Conservation (phyloP, 768 basidiomycete species). For the Xerocomellus dryophilus region DNA sequence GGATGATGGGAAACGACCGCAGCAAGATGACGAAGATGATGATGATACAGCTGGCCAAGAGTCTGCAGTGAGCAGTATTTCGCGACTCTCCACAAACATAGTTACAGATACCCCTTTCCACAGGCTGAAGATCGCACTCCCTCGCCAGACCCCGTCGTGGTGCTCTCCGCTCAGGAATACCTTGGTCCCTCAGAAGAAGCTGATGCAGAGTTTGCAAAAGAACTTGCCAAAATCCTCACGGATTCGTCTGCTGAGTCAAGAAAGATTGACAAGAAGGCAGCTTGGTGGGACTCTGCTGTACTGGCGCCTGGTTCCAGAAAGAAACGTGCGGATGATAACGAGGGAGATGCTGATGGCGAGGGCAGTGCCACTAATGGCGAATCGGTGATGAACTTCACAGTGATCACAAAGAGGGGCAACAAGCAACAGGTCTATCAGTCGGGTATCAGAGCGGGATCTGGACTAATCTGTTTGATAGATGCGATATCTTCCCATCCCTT, state of each 20-base stretch:
- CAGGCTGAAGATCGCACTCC: conserved; percentile 64
- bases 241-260: conserved; percentile 80
- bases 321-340: conserved; percentile 60
- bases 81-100: background rate
- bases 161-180: conserved; percentile 67
- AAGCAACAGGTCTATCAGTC: conserved; percentile 68
- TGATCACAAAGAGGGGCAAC: conserved; percentile 90
- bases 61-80: conserved; percentile 47
- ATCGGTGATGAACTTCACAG: conserved; percentile 82
- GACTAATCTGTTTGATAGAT: conserved; percentile 43
- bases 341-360: conserved; percentile 46
- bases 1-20: conserved; percentile 38
- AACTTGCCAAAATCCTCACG: conserved; percentile 92
- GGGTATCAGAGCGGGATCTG: conserved; percentile 2
- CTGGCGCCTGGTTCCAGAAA: conserved; percentile 63
- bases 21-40: conserved; percentile 62
- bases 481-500: conserved; percentile 86
- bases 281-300: conserved; percentile 87
- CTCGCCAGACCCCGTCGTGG: conserved; percentile 78
- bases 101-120: background rate
- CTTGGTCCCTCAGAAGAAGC: conserved; percentile 86
- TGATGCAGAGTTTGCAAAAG: conserved; percentile 91
- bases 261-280: conserved; percentile 86
- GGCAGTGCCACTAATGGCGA: conserved; percentile 31
- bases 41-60: conserved; percentile 48